Base-by-base conservation (phyloP, 2,329 filamentous ascomycete genomes). In the Trichoderma breve region DNA sequence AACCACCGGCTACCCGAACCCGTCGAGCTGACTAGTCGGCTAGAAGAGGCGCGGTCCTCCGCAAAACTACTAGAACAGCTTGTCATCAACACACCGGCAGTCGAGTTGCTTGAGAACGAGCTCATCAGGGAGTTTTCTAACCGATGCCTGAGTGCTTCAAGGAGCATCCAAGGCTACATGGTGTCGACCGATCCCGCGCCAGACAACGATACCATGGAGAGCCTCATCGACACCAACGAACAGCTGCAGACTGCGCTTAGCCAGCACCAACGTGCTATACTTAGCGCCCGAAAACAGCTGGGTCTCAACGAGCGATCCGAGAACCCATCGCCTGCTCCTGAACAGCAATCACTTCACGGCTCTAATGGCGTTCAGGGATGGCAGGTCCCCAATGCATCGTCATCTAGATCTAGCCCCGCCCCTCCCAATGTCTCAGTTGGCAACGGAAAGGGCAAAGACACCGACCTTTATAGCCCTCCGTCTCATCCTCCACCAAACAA, bases 191-290 rank as follows among this genome's bases (percentile, higher is more conserved):
- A 93, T 79, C 95, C 95, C 0, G 80, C 89, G 1, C 95, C 95
- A 0, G 96, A 98, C 80, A 95, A 97, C 77, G 92, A 97, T 76
- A 98, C 95, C 1, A 94, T 98, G 88, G 90, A 96, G 79, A 95
- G 90, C 15, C 84, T 99, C 73, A 97, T 99, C 78, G 94, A 98
- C 81, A 96, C 94, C 15, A 97, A 97, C 79, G 96, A 98, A 81
- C 92, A 95, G 79, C 86, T 99, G 34, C 93, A 93, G 73, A 89
- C 93, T 58, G 91, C 95, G 0, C 86, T 95, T 53, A 96, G 90
- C 74, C 91, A 94, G 79, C 93, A 98, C 80, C 93, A 97, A 81
- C 90, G 94, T 70, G 92, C 94, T 11, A 84, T 97, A 53, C 82
- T 91, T n/a, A 86, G 86, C 72, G 88, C 89, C 3, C 84, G 87